These are phyloP conservation scores for Chlorokybus atmophyticus DNA, from an alignment of 139 green algal genomes.

Conservation along the genomic window DNA sequence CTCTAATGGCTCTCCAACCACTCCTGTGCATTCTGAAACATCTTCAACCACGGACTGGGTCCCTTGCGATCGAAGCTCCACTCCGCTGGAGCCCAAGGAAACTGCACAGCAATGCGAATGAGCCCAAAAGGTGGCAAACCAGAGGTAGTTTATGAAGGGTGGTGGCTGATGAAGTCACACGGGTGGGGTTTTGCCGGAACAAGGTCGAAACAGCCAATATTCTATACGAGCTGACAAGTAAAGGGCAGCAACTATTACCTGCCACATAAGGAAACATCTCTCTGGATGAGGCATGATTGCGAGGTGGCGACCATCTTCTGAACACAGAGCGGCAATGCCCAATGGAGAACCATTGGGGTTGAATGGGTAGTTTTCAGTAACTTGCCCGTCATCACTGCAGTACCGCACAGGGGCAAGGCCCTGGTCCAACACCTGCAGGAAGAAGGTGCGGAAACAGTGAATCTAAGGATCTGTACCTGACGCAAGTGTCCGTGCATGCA, in stretches of 20 bases:
- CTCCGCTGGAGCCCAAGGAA: constrained; percentile 25
- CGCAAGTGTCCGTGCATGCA: too few species aligned
- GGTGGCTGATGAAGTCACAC: neutral
- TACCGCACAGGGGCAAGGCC: constrained; percentile 72
- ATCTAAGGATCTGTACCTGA: too few species aligned
- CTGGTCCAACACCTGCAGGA: constrained; percentile 2
- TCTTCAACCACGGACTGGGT: constrained; percentile 77
- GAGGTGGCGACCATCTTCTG: constrained; percentile 79
- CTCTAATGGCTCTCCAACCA: constrained; percentile 40
- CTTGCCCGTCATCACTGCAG: constrained; percentile 8
- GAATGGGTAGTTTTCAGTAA: constrained; percentile 82
- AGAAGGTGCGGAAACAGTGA: too few species aligned
- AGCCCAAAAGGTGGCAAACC: too few species aligned
- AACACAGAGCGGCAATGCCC: constrained; percentile 88
- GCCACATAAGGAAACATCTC: constrained; percentile 86
- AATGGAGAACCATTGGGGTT: constrained; percentile 90
- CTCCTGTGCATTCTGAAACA: constrained; percentile 93
- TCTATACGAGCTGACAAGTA: neutral
- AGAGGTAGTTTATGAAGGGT: too few species aligned
- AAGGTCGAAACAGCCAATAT: constrained; percentile 27
- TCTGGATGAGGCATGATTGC: constrained; percentile 99
- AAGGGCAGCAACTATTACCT: constrained; percentile 35
- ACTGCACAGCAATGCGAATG: too few species aligned
- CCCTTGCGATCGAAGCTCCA: constrained; percentile 41
- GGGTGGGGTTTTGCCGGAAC: constrained; percentile 23